Evolutionary conservation across 1,284 basidiomycete genomes (phyloP), one percentile per base, ranked within the genome.

Genomic region (Cryptococcus neoformans): DNA sequence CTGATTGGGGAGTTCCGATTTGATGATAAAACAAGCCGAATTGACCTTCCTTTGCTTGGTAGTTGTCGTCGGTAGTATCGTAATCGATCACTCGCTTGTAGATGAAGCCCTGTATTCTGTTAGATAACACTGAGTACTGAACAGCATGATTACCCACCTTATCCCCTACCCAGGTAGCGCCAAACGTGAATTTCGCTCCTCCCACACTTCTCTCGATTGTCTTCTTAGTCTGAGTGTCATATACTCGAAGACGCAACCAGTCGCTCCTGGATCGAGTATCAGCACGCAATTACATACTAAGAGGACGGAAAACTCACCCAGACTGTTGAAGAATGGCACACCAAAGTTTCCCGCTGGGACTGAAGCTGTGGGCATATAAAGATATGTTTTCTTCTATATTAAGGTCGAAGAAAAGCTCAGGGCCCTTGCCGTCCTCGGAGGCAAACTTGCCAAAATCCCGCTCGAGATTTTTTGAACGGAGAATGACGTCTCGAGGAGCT

Each of bases 131-230:
- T 4, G 28, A 28, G 6, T 6, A 34, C 11, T 12, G 5, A 12
- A 17, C 21, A 11, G 11, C 4, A n/a, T 21, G 8, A 10, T 8
- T 9, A 52, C 57, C 49, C 49, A 62, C 60, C 16, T 44, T 51
- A 14, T 59, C 56, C n/a, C 58, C 55, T 3, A 63, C 38, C 55
- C 55, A 63, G 21, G 54, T 61, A 4, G 50, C 57, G 5, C 59
- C 62, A 37, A 63, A 63, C 4, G 62, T 63, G 46, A 63, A 63
- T 36, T 63, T 63, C 28, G 59, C 54, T 14, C 55, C 53, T 9
- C 51, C 52, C 42, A 63, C 45, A 49, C 59, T 57, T 9, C 34
- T 48, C n/a, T 59, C 62, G 36, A 63, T 35, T 2, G 49, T 35
- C 45, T 59, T 3, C 21, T 53, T 55, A 21, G 59, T 63, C 14